These are phyloP conservation scores for Bruguiera hainesii DNA, from an alignment of 441 rosid species.

Conservation along the genomic window DNA sequence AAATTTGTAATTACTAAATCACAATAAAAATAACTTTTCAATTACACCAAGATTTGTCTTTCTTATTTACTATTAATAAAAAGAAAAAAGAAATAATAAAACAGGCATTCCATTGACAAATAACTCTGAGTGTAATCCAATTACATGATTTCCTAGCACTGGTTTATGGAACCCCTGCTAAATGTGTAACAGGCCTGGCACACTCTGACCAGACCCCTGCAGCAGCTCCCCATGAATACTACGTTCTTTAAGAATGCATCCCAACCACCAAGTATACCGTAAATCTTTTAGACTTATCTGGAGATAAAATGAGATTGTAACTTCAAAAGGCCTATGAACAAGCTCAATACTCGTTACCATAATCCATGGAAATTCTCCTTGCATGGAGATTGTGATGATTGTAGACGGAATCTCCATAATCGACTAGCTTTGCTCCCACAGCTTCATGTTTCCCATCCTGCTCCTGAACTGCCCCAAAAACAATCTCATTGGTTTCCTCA, in stretches of 20 bases:
- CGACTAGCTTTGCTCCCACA: conserved; percentile 46
- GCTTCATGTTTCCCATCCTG: conserved; percentile 41
- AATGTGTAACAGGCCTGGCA: conserved; percentile 11
- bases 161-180: background rate
- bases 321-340: conserved; percentile 29
- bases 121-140: conserved; percentile 4
- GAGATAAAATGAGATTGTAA: conserved; percentile 16
- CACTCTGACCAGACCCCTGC: conserved; percentile 19
- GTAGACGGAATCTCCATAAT: conserved; percentile 43
- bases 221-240: conserved; percentile 20
- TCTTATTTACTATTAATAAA: too few relatives aligned
- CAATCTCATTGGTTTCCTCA: conserved; percentile 67
- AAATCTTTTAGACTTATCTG: conserved; percentile 29
- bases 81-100: background rate
- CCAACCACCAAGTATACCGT: conserved; percentile 12
- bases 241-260: conserved; percentile 31
- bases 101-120: background rate
- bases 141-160: conserved; percentile 15
- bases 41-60: too few relatives aligned
- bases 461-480: conserved; percentile 84
- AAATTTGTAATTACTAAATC: too few relatives aligned
- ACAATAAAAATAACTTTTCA: too few relatives aligned
- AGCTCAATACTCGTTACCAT: conserved; percentile 46
- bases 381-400: conserved; percentile 47
- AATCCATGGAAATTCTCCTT: conserved; percentile 39